Evolutionary conservation across 139 green algal genomes (phyloP), one percentile per base, ranked within the genome.

Genomic region (Chlorella sp.): DNA sequence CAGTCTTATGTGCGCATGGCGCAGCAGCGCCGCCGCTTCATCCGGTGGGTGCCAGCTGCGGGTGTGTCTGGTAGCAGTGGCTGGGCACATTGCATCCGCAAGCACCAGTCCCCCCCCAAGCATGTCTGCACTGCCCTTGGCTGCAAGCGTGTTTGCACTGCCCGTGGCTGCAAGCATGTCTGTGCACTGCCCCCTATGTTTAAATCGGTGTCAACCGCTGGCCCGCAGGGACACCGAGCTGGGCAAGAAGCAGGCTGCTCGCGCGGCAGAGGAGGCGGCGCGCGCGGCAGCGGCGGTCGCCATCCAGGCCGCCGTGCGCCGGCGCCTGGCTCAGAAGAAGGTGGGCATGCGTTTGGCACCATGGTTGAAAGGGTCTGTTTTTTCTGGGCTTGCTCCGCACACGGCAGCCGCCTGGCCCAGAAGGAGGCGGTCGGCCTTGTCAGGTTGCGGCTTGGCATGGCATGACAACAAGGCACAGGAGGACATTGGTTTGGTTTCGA

Each of bases 1-100:
- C 91, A 94, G 84, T 72, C 80, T 16, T 84, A 84, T 58, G 89
- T 89, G 83, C 86, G 90, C 65, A 88, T 86, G 75, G 65, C 64
- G 6, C 81, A 85, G 60, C 72, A 80, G 54, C 87, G 90, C 24
- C 74, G 36, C 14, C 69, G 83, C 38, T 94, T 92, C 82, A 48
- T 87, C 28, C 30, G 64, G 64, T 20, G 13, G 28, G 64, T 36
- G 64, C 32, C 56, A 65, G 56, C 56, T n/a, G 56, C 22, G 56
- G 56, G 9, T 24, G 56, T 20, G 56, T 24, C 26, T 24, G 56
- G 7, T 24, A 65, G 56, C n/a, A n/a, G n/a, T 60, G 51, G 9
- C 13, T 60, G 51, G 51, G 46, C 46, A n/a, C n/a, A n/a, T n/a
- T n/a, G n/a, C n/a, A n/a, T n/a, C n/a, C n/a, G n/a, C n/a, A n/a